A percentile compares a stretch with the other conserved stretches of the same genome.
These are phyloP conservation scores for Cadophora sp. DNA, from an alignment of 2,329 filamentous ascomycete genomes.

Conservation along the genomic window DNA sequence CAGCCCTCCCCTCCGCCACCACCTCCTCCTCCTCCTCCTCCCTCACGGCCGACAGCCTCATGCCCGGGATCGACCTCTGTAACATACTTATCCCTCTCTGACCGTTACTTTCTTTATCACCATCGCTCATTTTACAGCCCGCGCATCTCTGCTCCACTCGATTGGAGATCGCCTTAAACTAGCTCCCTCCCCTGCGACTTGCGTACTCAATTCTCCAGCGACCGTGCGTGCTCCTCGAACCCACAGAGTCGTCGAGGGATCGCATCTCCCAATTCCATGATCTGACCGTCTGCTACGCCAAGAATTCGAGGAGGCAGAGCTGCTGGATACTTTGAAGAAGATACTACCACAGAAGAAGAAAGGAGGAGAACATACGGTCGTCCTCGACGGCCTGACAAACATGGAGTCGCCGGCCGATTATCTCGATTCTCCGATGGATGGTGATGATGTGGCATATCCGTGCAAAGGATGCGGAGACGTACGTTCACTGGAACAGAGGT, in stretches of 20 bases:
- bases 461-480: constrained; percentile 96
- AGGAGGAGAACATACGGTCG: constrained; percentile 31
- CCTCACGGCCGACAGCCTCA: not conserved
- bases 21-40: constrained; percentile 7
- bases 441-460: constrained; percentile 80
- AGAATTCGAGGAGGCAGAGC: constrained; percentile 38
- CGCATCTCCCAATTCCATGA: constrained; percentile 40
- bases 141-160: constrained; percentile 27
- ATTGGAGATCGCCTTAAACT: constrained; percentile 30
- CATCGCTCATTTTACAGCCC: constrained; percentile 20
- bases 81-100: constrained; percentile 17
- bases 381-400: constrained; percentile 30
- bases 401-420: constrained; percentile 63
- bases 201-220: constrained; percentile 33
- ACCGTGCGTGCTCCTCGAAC: constrained; percentile 29
- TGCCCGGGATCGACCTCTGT: not conserved
- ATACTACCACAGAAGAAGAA: not conserved
- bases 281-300: constrained; percentile 31
- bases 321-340: constrained; percentile 21
- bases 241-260: constrained; percentile 34
- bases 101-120: constrained; percentile 9
- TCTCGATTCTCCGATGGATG: constrained; percentile 64
- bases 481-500: constrained; percentile 46
- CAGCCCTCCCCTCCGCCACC: not conserved
- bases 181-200: constrained; percentile 26